Conservation (phyloP, 2,329 filamentous ascomycete species). For the Aureobasidium sp. region DNA sequence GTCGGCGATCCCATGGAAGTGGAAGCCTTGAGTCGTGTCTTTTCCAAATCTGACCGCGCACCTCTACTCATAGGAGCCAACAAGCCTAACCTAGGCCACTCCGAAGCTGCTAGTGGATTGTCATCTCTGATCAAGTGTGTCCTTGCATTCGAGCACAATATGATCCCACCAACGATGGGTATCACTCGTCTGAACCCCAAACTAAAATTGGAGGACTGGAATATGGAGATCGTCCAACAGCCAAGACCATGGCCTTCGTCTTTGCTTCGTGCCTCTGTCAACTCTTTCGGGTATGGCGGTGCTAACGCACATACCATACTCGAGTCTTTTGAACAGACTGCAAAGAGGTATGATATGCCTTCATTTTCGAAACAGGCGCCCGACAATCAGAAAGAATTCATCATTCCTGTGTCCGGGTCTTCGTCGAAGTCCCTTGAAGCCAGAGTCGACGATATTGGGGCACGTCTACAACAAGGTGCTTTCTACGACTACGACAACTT, state of each 20-base stretch:
- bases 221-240: background rate
- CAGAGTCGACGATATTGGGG: no score
- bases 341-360: background rate
- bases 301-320: background rate
- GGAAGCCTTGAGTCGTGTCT: background rate
- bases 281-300: background rate
- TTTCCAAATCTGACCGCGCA: background rate
- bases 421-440: no score
- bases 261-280: background rate
- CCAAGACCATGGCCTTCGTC: background rate
- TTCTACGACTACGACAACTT: no score
- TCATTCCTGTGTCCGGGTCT: no score
- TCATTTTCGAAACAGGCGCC: no score
- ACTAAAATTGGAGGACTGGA: background rate
- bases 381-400: no score
- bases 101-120: slow-evolving; percentile 27
- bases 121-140: slow-evolving; percentile 26
- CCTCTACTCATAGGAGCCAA: slow-evolving; percentile 23
- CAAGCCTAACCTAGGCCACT: slow-evolving; percentile 30
- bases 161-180: background rate
- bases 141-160: background rate
- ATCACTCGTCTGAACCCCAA: no score
- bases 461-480: no score
- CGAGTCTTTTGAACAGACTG: background rate
- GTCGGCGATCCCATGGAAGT: slow-evolving; percentile 22